Percentiles rank a stretch among this genome's conserved stretches.
Conservation (phyloP, 176 grass and related monocot genomes). For the Thalia dealbata region DNA sequence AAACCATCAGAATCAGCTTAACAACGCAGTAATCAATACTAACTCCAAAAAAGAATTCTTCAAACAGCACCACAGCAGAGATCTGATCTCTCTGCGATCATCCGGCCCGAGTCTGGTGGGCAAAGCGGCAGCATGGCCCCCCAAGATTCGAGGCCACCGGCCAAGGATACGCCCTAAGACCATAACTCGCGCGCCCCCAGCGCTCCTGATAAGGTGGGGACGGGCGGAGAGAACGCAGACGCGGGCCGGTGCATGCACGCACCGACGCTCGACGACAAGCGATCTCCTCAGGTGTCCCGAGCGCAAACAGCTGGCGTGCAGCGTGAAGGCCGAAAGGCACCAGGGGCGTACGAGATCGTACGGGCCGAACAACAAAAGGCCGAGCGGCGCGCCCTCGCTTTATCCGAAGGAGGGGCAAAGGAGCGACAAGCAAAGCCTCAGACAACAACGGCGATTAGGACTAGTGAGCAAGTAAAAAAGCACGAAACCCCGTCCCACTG, state of each 20-base stretch:
- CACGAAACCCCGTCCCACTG: background rate
- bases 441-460: background rate
- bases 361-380: background rate
- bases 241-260: constrained; percentile 16
- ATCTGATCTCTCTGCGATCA: constrained; percentile 33
- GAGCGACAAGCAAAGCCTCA: background rate
- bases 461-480: too few relatives aligned
- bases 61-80: background rate
- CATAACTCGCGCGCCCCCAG: constrained; percentile 30
- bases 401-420: background rate
- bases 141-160: constrained; percentile 32
- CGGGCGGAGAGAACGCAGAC: constrained; percentile 71
- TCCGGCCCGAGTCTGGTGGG: too few relatives aligned
- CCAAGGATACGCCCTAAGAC: constrained; percentile 25
- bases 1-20: background rate
- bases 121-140: constrained; percentile 61
- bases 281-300: background rate
- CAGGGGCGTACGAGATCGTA: background rate
- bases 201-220: constrained; percentile 49
- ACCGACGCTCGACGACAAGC: background rate
- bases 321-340: background rate
- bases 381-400: background rate
- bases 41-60: background rate
- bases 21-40: background rate
- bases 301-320: background rate